phyloP scores from a whole-genome alignment of 129 eudicot genomes.

The Chrysanthemum seticuspe region DNA sequence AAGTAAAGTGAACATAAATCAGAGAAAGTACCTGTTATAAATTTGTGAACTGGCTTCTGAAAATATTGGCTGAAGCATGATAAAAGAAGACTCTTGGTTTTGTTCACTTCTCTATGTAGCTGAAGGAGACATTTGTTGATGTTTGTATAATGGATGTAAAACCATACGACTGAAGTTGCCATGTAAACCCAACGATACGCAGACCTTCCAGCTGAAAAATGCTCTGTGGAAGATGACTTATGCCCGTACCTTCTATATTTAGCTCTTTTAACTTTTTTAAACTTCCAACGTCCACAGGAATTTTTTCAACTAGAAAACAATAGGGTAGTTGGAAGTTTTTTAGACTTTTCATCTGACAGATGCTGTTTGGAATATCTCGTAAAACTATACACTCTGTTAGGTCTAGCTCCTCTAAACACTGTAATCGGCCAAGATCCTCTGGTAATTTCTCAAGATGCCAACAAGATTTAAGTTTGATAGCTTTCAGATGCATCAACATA shows the following conservation, averaged over 20 bases:
- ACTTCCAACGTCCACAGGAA: slow-evolving; percentile 20
- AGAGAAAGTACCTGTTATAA: too few species aligned
- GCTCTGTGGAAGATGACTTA: slow-evolving; percentile 22
- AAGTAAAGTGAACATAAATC: too few species aligned
- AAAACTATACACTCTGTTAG: neutral
- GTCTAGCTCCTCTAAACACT: slow-evolving; percentile 5
- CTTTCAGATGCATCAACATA: too few species aligned
- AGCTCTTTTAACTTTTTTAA: slow-evolving; percentile 7
- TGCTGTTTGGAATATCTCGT: slow-evolving; percentile 7
- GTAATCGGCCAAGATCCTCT: too few species aligned
- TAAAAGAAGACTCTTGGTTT: too few species aligned
- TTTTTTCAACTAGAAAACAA: slow-evolving; percentile 11
- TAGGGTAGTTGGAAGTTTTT: neutral
- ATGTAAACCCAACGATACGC: neutral
- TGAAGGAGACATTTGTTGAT: neutral
- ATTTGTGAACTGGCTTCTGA: too few species aligned
- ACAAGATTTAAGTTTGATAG: too few species aligned
- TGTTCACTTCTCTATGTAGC: neutral
- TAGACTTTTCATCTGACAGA: neutral
- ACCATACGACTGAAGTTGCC: neutral
- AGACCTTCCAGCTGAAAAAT: slow-evolving; percentile 8
- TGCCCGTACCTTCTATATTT: slow-evolving; percentile 10
- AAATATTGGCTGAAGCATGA: too few species aligned
- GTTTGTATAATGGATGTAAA: neutral
- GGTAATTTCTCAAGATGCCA: too few species aligned